These are phyloP conservation scores for Sugiyamaella neomexicana DNA, from an alignment of 1,139 yeast species.

Conservation along the genomic window DNA sequence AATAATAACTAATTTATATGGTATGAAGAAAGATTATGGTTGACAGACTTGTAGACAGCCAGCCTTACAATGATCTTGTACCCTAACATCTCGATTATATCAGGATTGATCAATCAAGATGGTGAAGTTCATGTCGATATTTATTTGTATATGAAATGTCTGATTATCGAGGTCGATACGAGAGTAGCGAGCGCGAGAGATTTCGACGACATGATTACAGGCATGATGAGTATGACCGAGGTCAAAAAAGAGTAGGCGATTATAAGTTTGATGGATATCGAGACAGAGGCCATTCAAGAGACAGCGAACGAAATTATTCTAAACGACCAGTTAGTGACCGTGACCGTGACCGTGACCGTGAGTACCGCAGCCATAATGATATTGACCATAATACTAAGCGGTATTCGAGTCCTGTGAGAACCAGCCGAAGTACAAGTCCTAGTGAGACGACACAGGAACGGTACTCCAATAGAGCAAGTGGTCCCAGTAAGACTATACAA, in stretches of 20 bases:
- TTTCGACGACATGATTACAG: slow-evolving; percentile 3
- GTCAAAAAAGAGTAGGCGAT: not conserved
- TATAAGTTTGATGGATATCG: not conserved
- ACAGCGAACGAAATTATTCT: not conserved
- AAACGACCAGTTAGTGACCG: slow-evolving; percentile 6
- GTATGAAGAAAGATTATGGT: not conserved
- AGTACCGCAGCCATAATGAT: slow-evolving; percentile 11
- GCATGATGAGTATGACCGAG: slow-evolving; percentile 2
- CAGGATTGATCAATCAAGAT: not conserved
- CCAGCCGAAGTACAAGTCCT: slow-evolving; percentile 2
- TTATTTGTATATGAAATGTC: not conserved
- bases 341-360: slow-evolving; percentile 15
- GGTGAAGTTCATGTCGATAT: not conserved
- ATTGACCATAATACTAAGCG: slow-evolving; percentile 1
- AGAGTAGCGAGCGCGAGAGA: not conserved
- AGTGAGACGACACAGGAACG: not conserved
- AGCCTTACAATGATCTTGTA: not conserved
- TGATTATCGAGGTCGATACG: slow-evolving; percentile 1
- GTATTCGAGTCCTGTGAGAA: not conserved
- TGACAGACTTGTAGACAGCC: too few species aligned
- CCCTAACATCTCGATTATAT: slow-evolving; percentile 1
- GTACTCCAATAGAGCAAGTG: not conserved
- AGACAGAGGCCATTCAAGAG: not conserved
- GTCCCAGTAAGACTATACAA: too few species aligned
- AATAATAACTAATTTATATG: not conserved